A percentile compares a stretch with the other conserved stretches of the same genome.
These are phyloP conservation scores for Taxawa tesnikishii DNA, from an alignment of 2,329 filamentous ascomycete species.

Conservation along the genomic window DNA sequence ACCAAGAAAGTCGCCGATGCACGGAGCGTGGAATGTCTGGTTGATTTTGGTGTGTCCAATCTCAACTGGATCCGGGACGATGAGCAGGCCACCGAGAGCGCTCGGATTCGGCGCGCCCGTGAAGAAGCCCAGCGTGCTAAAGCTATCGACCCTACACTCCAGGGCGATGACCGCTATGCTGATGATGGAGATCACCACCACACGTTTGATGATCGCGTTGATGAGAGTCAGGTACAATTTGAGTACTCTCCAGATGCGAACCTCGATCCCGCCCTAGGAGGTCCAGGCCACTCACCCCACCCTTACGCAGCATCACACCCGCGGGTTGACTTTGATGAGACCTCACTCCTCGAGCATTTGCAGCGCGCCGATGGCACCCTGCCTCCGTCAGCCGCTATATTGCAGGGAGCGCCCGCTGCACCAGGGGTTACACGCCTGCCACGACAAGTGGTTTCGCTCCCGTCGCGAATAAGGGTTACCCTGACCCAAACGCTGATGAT, in stretches of 20 bases:
- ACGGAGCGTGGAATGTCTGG: slow-evolving; percentile 76
- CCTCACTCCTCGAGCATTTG: slow-evolving; percentile 15
- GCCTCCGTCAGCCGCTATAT: slow-evolving; percentile 17
- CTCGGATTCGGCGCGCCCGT: slow-evolving; percentile 26
- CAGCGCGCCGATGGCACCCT: slow-evolving; percentile 17
- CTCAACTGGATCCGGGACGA: slow-evolving; percentile 61
- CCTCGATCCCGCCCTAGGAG: slow-evolving; percentile 21
- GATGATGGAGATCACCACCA: slow-evolving; percentile 14
- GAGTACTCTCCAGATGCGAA: slow-evolving; percentile 26
- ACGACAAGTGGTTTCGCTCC: slow-evolving; percentile 12
- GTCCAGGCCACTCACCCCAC: no score
- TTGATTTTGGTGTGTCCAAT: slow-evolving; percentile 86
- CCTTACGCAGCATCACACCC: no score
- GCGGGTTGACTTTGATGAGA: no score
- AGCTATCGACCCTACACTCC: slow-evolving; percentile 30
- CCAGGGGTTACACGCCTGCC: slow-evolving; percentile 19
- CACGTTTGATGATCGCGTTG: slow-evolving; percentile 14
- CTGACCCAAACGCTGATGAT: slow-evolving; percentile 11
- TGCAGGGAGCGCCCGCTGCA: slow-evolving; percentile 12
- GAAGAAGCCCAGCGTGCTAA: slow-evolving; percentile 43
- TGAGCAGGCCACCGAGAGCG: slow-evolving; percentile 30
- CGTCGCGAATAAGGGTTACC: slow-evolving; percentile 19
- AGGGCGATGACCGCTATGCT: slow-evolving; percentile 33
- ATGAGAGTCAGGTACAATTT: slow-evolving; percentile 25
- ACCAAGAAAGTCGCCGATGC: slow-evolving; percentile 83